Conservation (phyloP, 805 yeast species). For the Myxozyma melibiosi region DNA sequence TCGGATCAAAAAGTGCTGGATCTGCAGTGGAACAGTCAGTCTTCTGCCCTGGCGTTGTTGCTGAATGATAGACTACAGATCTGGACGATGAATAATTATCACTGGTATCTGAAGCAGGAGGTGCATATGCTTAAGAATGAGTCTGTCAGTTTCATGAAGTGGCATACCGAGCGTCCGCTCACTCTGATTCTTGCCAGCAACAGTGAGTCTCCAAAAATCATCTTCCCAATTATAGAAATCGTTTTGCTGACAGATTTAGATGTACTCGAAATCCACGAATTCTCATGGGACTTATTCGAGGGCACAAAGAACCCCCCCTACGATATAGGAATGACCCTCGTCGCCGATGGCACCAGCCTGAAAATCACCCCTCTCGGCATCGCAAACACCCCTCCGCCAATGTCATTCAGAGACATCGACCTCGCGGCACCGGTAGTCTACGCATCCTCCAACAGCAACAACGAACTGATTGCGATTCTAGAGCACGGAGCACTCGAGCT, state of each 20-base stretch:
- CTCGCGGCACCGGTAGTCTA: slow-evolving; percentile 60
- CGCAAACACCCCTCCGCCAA: slow-evolving; percentile 96
- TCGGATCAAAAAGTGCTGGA: slow-evolving; percentile 44
- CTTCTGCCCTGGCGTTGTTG: slow-evolving; percentile 75
- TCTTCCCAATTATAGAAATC: neutral
- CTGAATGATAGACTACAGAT: slow-evolving; percentile 67
- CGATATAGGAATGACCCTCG: slow-evolving; percentile 78
- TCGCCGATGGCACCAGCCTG: slow-evolving; percentile 69
- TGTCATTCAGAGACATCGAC: slow-evolving; percentile 67
- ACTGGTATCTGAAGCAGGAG: slow-evolving; percentile 93
- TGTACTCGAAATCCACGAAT: slow-evolving; percentile 62
- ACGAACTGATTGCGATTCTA: slow-evolving; percentile 60
- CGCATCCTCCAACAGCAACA: slow-evolving; percentile 63
- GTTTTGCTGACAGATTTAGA: neutral
- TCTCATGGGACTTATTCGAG: slow-evolving; percentile 60
- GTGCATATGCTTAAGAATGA: slow-evolving; percentile 45
- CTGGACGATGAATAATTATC: slow-evolving; percentile 91
- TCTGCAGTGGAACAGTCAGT: slow-evolving; percentile 77
- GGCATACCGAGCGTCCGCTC: slow-evolving; percentile 90
- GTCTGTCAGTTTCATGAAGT: slow-evolving; percentile 46
- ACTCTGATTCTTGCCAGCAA: slow-evolving; percentile 61
- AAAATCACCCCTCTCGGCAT: slow-evolving; percentile 78
- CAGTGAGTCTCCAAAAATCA: slow-evolving; percentile 32
- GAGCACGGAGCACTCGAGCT: slow-evolving; percentile 52
- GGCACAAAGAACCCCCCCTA: slow-evolving; percentile 72